phyloP scores from a whole-genome alignment of 1,284 basidiomycete genomes.

The Naganishia liquefaciens region DNA sequence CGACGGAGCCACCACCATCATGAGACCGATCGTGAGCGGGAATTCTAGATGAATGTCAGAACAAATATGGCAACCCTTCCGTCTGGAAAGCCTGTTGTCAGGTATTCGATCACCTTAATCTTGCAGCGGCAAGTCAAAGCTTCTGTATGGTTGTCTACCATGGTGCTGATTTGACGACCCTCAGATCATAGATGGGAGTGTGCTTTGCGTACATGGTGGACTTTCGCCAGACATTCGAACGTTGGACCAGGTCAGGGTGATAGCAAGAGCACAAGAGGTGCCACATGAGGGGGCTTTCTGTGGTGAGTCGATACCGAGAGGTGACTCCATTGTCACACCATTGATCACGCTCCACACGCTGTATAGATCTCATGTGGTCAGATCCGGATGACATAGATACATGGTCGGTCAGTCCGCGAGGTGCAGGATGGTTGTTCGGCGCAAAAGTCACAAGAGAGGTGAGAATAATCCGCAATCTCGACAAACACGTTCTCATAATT shows the following conservation, averaged over 20 bases:
- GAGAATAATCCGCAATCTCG: too few species aligned
- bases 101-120: conserved; percentile 91
- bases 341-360: conserved; percentile 4
- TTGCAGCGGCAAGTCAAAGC: conserved; percentile 76
- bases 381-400: conserved; percentile 94
- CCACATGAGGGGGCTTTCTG: conserved; percentile 98
- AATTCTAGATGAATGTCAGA: conserved; percentile 83
- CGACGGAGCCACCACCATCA: background rate
- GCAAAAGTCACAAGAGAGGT: conserved; percentile 81
- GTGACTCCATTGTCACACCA: background rate
- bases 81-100: conserved; percentile 96
- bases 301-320: conserved; percentile 59
- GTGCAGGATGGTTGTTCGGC: conserved; percentile 96
- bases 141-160: background rate
- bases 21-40: background rate
- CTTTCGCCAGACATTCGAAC: conserved; percentile 89
- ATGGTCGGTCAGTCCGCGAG: conserved; percentile 92
- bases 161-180: background rate
- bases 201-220: conserved; percentile 89
- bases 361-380: conserved; percentile 90
- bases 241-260: conserved; percentile 85
- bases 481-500: too few species aligned
- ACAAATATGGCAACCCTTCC: conserved; percentile 89
- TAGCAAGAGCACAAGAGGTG: conserved; percentile 90
- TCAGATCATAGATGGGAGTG: conserved; percentile 89